These are phyloP conservation scores for Entomortierella chlamydospora DNA, from an alignment of 192 early-diverging fungal species.

Conservation along the genomic window DNA sequence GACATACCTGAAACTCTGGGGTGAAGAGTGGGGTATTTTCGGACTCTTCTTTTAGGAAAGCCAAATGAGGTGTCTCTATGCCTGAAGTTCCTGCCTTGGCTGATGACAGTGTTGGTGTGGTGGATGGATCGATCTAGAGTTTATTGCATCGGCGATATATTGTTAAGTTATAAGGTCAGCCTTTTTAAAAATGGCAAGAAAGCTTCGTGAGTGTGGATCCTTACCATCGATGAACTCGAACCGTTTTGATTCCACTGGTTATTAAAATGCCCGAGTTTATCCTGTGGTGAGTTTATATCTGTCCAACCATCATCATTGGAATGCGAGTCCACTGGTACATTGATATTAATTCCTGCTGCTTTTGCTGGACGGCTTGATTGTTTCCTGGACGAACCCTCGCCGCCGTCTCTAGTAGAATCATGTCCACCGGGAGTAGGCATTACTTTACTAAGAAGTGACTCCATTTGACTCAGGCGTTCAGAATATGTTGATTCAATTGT, in stretches of 20 bases:
- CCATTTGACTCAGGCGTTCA: conserved; percentile 46
- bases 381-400: conserved; percentile 1
- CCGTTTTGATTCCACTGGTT: conserved; percentile 28
- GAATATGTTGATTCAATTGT: conserved; percentile 48
- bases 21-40: conserved; percentile 26
- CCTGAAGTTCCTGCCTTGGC: conserved; percentile 1
- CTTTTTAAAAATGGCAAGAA: not conserved
- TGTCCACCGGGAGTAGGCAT: conserved; percentile 35
- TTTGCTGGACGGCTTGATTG: conserved; percentile 8
- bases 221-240: conserved; percentile 31
- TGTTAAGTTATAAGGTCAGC: too few relatives aligned
- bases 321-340: conserved; percentile 1
- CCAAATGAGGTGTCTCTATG: conserved; percentile 12
- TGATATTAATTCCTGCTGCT: conserved; percentile 10
- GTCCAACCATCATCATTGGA: conserved; percentile 45
- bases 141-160: too few relatives aligned
- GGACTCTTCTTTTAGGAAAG: conserved; percentile 35
- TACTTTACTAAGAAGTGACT: conserved; percentile 50
- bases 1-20: conserved; percentile 35
- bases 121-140: conserved; percentile 14
- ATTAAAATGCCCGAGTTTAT: conserved; percentile 1
- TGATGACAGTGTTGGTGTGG: conserved; percentile 20
- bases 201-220: not conserved
- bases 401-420: not conserved
- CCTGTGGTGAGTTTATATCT: conserved; percentile 48